Evolutionary conservation across 1,284 basidiomycete species (phyloP).

Genomic region (Ceratobasidium sp.): DNA sequence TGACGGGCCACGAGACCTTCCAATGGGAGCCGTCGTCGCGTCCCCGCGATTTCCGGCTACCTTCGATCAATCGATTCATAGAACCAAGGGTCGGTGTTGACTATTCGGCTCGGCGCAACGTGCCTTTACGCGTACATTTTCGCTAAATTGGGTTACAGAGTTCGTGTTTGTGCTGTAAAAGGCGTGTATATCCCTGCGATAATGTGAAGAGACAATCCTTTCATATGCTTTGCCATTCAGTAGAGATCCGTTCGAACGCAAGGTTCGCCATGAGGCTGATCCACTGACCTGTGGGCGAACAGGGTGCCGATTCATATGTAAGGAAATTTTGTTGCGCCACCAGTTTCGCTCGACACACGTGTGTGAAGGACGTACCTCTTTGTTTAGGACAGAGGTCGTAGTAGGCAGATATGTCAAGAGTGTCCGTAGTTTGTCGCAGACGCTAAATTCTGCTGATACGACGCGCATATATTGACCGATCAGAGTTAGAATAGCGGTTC

Average conservation of each 20-base stretch:
- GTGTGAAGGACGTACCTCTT: too few species aligned
- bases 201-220: too few species aligned
- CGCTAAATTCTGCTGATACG: too few species aligned
- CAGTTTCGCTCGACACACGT: neutral
- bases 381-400: too few species aligned
- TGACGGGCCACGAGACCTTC: neutral
- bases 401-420: too few species aligned
- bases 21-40: neutral
- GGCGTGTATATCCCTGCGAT: neutral
- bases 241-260: neutral
- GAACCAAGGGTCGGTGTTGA: neutral
- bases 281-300: neutral
- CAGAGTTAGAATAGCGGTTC: too few species aligned
- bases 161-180: neutral
- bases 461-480: too few species aligned
- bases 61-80: conserved; percentile 8
- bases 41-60: neutral
- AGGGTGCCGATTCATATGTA: neutral
- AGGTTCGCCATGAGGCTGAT: conserved; percentile 18
- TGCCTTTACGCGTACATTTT: neutral
- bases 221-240: neutral
- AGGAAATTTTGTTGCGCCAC: conserved; percentile 1
- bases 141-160: neutral
- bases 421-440: too few species aligned
- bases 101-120: conserved; percentile 19